Base-by-base conservation (phyloP, 306 rosid species). In the Quercus rubra region DNA sequence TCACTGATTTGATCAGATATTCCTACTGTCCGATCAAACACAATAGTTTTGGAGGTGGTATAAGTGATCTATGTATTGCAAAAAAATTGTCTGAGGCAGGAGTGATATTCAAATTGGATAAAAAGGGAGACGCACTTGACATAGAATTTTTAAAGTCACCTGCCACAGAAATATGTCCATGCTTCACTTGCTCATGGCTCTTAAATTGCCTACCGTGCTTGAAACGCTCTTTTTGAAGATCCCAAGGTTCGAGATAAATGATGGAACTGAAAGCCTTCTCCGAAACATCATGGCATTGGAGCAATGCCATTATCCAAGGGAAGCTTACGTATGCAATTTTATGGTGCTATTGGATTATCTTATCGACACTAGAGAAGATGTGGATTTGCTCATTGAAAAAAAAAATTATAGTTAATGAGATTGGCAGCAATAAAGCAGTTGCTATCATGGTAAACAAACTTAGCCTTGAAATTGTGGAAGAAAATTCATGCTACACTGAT, bases 201-300 rank as follows among this genome's bases (percentile, higher is more conserved):
- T 5, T 57, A 2, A 17, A 35, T 31, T 74, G 67, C 68, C 13
- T 74, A 13, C 78, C 70, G 8, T 74, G 69, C 55, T 74, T 74
- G 31, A 4, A 61, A 19, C 1, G 57, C 55, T 38, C n/a, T n/a
- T n/a, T n/a, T 55, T 68, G 14, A 17, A 28, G n/a, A 6, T 85
- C 17, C 78, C 83, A 5, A 9, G 13, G 0, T 43, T 81, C 17
- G 21, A 6, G 19, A 25, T 78, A 1, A 59, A 74, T 0, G 43
- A 56, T 25, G 18, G n/a, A 2, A 78, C 81, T 1, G 88, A 74
- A 20, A 35, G 78, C 43, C 4, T 73, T 30, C 14, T 73, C 1
- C 57, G 82, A 49, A 84, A 84, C 20, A 35, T 84, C 9, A 77
- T 84, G 74, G 87, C 87, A 6, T 19, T 84, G 13, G 82, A 81